phyloP scores from a whole-genome alignment of 2,329 filamentous ascomycete species.

The Metarhizium anisopliae region DNA sequence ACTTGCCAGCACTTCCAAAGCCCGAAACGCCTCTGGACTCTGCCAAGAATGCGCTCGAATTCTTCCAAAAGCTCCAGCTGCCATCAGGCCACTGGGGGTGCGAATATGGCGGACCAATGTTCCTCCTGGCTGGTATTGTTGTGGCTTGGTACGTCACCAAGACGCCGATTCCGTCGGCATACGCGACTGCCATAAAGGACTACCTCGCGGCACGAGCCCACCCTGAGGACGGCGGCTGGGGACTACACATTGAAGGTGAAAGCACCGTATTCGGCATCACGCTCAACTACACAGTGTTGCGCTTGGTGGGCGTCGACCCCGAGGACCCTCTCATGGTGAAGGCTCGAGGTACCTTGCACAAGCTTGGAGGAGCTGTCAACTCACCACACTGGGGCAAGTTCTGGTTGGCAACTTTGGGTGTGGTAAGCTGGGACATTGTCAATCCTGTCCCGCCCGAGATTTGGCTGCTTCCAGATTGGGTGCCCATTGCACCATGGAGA shows the following conservation, averaged over 20 bases:
- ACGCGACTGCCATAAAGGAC: slow-evolving; percentile 81
- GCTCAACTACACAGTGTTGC: slow-evolving; percentile 77
- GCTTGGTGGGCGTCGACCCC: slow-evolving; percentile 72
- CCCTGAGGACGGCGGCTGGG: slow-evolving; percentile 91
- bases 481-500: slow-evolving; percentile 80
- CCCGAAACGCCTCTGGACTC: slow-evolving; percentile 67
- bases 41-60: slow-evolving; percentile 73
- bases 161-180: slow-evolving; percentile 71
- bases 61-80: slow-evolving; percentile 85
- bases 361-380: slow-evolving; percentile 74
- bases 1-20: slow-evolving; percentile 60
- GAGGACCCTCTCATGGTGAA: slow-evolving; percentile 81
- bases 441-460: slow-evolving; percentile 91
- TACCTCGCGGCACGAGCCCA: slow-evolving; percentile 83
- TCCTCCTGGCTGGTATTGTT: slow-evolving; percentile 78
- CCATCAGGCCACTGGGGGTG: slow-evolving; percentile 90
- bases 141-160: slow-evolving; percentile 84
- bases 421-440: slow-evolving; percentile 83
- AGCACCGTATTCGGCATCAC: slow-evolving; percentile 85
- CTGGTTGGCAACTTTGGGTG: slow-evolving; percentile 78
- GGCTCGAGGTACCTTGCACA: slow-evolving; percentile 73
- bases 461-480: slow-evolving; percentile 88
- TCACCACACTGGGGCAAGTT: slow-evolving; percentile 96
- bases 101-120: slow-evolving; percentile 97
- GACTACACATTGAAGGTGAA: slow-evolving; percentile 87